Conservation (phyloP, 2,329 filamentous ascomycete genomes). For the Arthrinium phaeospermum region DNA sequence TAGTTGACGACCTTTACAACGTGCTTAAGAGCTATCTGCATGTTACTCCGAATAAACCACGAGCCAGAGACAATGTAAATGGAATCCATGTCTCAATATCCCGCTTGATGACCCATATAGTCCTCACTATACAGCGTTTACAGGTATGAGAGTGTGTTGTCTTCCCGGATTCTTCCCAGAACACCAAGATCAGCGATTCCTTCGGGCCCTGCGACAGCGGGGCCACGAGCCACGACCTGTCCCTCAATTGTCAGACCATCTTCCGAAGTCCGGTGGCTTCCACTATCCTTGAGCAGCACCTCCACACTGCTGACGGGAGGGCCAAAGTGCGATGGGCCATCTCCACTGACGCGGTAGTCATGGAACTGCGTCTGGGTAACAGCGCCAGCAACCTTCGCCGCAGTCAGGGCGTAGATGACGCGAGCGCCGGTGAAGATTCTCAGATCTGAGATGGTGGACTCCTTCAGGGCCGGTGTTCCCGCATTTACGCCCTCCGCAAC, state of each 20-base stretch:
- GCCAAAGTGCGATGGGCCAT: slow-evolving; percentile 73
- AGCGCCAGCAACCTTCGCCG: slow-evolving; percentile 83
- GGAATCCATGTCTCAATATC: neutral
- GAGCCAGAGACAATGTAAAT: neutral
- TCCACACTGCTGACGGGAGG: slow-evolving; percentile 81
- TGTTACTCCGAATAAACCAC: neutral
- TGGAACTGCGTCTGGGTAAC: slow-evolving; percentile 87
- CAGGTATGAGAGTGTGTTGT: slow-evolving; percentile 72
- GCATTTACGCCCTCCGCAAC: slow-evolving; percentile 75
- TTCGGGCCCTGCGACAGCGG: slow-evolving; percentile 67
- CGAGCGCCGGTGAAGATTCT: slow-evolving; percentile 81
- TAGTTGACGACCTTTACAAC: neutral
- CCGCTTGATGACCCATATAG: neutral
- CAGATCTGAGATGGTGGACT: slow-evolving; percentile 76
- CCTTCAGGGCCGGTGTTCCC: slow-evolving; percentile 67
- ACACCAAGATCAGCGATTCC: slow-evolving; percentile 67
- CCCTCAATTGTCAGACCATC: slow-evolving; percentile 58
- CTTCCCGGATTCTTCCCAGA: slow-evolving; percentile 68
- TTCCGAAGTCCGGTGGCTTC: slow-evolving; percentile 66
- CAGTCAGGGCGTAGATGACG: slow-evolving; percentile 84
- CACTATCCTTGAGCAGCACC: slow-evolving; percentile 71
- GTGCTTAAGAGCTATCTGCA: neutral
- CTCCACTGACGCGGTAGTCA: slow-evolving; percentile 73
- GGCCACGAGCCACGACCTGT: slow-evolving; percentile 75
- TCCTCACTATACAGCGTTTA: slow-evolving; percentile 30